Base-by-base conservation (phyloP, 495 filamentous ascomycete genomes). In the Astrothelium macrocarpum region DNA sequence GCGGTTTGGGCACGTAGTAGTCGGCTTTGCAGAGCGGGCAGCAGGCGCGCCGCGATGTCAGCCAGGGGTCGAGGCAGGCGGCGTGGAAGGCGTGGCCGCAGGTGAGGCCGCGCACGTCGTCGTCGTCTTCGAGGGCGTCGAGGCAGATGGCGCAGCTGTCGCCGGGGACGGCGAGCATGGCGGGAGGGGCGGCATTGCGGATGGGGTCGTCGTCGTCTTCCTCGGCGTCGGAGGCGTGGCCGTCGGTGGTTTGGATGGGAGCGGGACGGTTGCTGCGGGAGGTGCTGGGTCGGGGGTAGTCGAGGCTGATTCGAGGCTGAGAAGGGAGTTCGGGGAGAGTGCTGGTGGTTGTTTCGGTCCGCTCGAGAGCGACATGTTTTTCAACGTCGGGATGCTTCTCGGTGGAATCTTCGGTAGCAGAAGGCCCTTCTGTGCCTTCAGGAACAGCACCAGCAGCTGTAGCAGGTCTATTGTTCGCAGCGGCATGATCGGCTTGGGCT, bases 41-140 rank as follows among this genome's bases (percentile, higher is more conserved):
- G 74, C 94, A 96, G 14, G 94, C 95, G 65, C 92, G 85, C 66
- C 94, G 81, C 69, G 85, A 90, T 1, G 94, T 98, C 61, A 98
- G 78, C 94, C 94, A 98, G 12, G 95, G 94, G 70, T 99, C 94
- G 23, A 99, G 82, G 74, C 94, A 99, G 26, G 82, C 84, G 56
- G 90, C 88, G 75, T 99, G 94, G 81, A 97, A 99, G 65, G 94
- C 92, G 73, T 97, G 95, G 34, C 91, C 91, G 70, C 94, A 97
- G 14, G 90, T 90, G 45, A 98, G 77, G 29, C 94, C 94, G 62
- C 94, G 89, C 43, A 98, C 87, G 75, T 97, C 92, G 72, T 97
- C 94, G 70, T 97, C 87, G 59, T 95, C 91, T 70, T 98, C 94
- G 34, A 98, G 83, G 0, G 82, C 86, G 68, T 98, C 94, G 66